Evolutionary conservation across 331 rosid genomes (phyloP).

Genomic region (Phaseolus coccineus): DNA sequence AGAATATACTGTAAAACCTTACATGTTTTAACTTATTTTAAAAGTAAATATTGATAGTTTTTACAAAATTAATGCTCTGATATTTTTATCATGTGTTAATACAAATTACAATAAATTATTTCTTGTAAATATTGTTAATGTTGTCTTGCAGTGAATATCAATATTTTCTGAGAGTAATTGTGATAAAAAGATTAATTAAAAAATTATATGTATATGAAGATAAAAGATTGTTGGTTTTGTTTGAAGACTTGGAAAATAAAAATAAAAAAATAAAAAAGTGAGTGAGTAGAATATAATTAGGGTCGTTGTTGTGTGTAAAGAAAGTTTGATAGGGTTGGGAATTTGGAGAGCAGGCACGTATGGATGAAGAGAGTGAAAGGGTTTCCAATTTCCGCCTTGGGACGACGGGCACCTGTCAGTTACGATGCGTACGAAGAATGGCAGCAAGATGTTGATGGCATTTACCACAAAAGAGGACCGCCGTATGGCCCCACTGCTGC

Average conservation of each 20-base stretch:
- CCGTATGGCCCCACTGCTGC: slow-evolving; percentile 29
- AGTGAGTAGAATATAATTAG: neutral
- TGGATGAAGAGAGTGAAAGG: slow-evolving; percentile 35
- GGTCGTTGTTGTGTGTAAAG: slow-evolving; percentile 48
- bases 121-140: neutral
- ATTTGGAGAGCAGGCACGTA: slow-evolving; percentile 70
- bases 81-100: neutral
- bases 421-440: slow-evolving; percentile 49
- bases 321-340: slow-evolving; percentile 48
- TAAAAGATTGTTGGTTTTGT: neutral
- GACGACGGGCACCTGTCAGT: slow-evolving; percentile 71
- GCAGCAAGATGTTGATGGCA: slow-evolving; percentile 50
- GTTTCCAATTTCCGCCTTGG: slow-evolving; percentile 57
- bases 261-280: no score
- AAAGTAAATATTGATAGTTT: neutral
- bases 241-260: neutral
- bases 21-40: neutral
- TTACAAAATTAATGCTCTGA: neutral
- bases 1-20: neutral
- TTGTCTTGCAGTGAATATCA: neutral
- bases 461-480: slow-evolving; percentile 52
- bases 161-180: neutral
- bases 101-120: neutral
- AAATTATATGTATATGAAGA: no score
- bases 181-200: neutral